Percentiles rank a stretch among this genome's conserved stretches.
These are phyloP conservation scores for Suillus ampliporus DNA, from an alignment of 768 basidiomycete species.

Conservation along the genomic window DNA sequence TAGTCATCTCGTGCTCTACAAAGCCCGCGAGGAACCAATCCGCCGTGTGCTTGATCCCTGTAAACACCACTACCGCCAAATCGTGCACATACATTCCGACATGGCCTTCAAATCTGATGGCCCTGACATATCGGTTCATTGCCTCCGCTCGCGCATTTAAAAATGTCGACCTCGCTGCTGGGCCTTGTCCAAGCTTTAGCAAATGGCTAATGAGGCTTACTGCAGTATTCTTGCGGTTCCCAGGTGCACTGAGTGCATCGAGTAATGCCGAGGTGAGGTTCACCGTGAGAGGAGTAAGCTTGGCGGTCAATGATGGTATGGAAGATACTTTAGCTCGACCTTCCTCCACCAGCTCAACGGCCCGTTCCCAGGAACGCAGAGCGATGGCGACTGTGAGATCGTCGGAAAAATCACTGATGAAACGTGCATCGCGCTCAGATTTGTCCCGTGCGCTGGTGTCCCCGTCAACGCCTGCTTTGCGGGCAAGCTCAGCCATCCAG, in stretches of 20 bases:
- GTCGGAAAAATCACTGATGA: slow-evolving; percentile 91
- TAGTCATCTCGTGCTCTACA: slow-evolving; percentile 93
- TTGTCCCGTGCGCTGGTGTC: slow-evolving; percentile 69
- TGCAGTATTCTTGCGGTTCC: slow-evolving; percentile 77
- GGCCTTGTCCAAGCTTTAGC: slow-evolving; percentile 72
- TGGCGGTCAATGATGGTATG: slow-evolving; percentile 57
- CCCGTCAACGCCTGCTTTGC: slow-evolving; percentile 49
- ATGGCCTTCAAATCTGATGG: slow-evolving; percentile 90
- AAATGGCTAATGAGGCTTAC: slow-evolving; percentile 76
- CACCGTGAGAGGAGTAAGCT: slow-evolving; percentile 68
- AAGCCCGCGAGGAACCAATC: slow-evolving; percentile 98
- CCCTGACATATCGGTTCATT: slow-evolving; percentile 77
- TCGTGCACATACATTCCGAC: slow-evolving; percentile 86
- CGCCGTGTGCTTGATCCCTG: slow-evolving; percentile 94
- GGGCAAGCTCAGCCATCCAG: slow-evolving; percentile 75
- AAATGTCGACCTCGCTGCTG: slow-evolving; percentile 84
- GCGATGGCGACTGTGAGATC: slow-evolving; percentile 91
- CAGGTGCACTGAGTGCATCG: slow-evolving; percentile 72
- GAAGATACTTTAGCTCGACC: slow-evolving; percentile 71
- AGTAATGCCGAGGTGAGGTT: slow-evolving; percentile 75
- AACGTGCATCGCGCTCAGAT: slow-evolving; percentile 81
- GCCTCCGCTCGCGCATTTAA: slow-evolving; percentile 77
- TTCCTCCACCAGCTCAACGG: slow-evolving; percentile 83
- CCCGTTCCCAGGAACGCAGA: slow-evolving; percentile 85
- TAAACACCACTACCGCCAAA: slow-evolving; percentile 88